These are phyloP conservation scores for Agaricales sp. DNA, from an alignment of 1,284 basidiomycete species.

Conservation along the genomic window DNA sequence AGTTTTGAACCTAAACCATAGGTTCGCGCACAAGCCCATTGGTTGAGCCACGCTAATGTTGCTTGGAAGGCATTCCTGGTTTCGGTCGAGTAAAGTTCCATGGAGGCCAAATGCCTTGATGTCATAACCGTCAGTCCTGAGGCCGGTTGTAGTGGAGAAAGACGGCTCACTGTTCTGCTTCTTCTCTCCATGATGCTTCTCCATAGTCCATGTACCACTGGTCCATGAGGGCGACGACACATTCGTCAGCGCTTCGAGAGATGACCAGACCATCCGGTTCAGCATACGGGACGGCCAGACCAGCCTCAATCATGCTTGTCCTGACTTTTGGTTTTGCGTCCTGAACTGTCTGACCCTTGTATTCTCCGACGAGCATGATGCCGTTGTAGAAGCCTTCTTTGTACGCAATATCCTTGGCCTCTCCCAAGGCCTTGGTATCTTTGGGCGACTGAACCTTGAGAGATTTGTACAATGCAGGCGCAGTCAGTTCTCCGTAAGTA, in stretches of 20 bases:
- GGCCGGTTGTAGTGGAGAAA: constrained; percentile 3
- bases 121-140: constrained; percentile 7
- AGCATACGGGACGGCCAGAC: constrained; percentile 83
- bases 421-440: constrained; percentile 85
- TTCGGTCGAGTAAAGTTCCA: constrained; percentile 88
- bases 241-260: constrained; percentile 88
- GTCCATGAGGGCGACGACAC: constrained; percentile 96
- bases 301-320: constrained; percentile 72
- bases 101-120: constrained; percentile 66
- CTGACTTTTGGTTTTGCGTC: constrained; percentile 89
- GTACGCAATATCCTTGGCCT: constrained; percentile 97
- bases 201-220: constrained; percentile 99
- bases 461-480: constrained; percentile 80
- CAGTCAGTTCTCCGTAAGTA: constrained; percentile 87
- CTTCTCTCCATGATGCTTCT: constrained; percentile 78
- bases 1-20: constrained; percentile 95
- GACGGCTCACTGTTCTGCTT: constrained; percentile 69
- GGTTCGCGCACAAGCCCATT: constrained; percentile 98
- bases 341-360: constrained; percentile 80
- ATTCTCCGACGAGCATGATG: constrained; percentile 84
- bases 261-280: constrained; percentile 94
- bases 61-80: constrained; percentile 90
- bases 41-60: constrained; percentile 90
- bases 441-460: constrained; percentile 96
- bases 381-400: constrained; percentile 98